These are phyloP conservation scores for Conidiobolus incongruus DNA, from an alignment of 371 early-diverging fungal species.

Conservation along the genomic window DNA sequence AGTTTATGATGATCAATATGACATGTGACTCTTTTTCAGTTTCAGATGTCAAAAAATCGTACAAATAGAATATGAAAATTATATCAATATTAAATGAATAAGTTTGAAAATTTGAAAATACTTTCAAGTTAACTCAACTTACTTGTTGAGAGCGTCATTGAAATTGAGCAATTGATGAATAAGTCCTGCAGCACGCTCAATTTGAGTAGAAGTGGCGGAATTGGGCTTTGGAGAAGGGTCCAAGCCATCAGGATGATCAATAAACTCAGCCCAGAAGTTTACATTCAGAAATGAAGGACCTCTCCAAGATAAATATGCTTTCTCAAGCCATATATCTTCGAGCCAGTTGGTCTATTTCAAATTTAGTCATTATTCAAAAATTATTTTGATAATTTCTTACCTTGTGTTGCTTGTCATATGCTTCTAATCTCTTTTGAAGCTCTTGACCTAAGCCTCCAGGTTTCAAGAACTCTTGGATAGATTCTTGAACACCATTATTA, in stretches of 20 bases:
- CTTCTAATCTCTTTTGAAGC: slow-evolving; percentile 30
- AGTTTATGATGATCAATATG: too few species aligned
- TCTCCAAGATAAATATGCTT: slow-evolving; percentile 75
- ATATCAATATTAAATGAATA: not conserved
- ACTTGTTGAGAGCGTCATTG: slow-evolving; percentile 48
- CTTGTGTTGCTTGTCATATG: slow-evolving; percentile 17
- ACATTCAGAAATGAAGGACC: slow-evolving; percentile 61
- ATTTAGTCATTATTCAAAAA: too few species aligned
- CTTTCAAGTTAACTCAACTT: slow-evolving; percentile 3
- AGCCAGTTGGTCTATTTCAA: slow-evolving; percentile 69
- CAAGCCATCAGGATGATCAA: slow-evolving; percentile 28
- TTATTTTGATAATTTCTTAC: too few species aligned
- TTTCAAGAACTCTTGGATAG: slow-evolving; percentile 19
- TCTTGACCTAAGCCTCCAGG: slow-evolving; percentile 16
- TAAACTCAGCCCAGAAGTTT: slow-evolving; percentile 67
- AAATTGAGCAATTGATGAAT: slow-evolving; percentile 36
- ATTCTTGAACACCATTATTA: slow-evolving; percentile 10
- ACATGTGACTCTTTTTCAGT: too few species aligned
- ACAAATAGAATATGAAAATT: too few species aligned
- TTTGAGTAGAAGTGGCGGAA: slow-evolving; percentile 39
- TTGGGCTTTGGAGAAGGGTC: slow-evolving; percentile 18
- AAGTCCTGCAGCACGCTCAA: slow-evolving; percentile 52
- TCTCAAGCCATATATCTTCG: slow-evolving; percentile 63
- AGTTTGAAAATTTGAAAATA: not conserved
- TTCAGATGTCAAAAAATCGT: too few species aligned